Evolutionary conservation across 2,329 filamentous ascomycete species (phyloP).

Genomic region (Hypomyces rosellus): DNA sequence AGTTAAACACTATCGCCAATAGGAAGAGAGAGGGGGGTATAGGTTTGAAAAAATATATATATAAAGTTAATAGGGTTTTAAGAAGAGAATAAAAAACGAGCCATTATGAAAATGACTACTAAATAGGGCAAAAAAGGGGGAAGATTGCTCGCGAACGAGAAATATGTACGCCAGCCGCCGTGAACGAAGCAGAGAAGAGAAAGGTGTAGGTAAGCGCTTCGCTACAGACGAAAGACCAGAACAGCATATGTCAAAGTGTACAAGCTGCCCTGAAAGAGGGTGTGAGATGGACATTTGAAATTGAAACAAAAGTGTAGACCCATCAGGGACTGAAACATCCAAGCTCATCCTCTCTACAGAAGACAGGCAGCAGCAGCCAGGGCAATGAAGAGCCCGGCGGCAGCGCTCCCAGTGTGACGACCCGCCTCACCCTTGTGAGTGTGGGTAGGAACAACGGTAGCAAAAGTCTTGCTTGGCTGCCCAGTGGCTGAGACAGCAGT

Average conservation of each 20-base stretch:
- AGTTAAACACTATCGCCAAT: no score
- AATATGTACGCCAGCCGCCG: background rate
- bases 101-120: no score
- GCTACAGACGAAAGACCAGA: no score
- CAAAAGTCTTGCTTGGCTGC: conserved; percentile 21
- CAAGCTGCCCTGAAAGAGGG: no score
- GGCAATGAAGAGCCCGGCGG: conserved; percentile 49
- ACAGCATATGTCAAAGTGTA: no score
- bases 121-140: no score
- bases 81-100: background rate
- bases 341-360: conserved; percentile 26
- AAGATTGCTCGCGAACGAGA: no score
- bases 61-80: background rate
- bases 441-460: conserved; percentile 25
- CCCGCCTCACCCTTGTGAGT: conserved; percentile 38
- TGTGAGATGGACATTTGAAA: background rate
- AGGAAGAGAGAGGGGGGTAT: background rate
- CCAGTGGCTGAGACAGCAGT: conserved; percentile 10
- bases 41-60: background rate
- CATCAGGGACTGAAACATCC: background rate
- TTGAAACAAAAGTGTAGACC: background rate
- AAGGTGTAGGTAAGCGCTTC: background rate
- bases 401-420: conserved; percentile 41
- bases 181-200: background rate
- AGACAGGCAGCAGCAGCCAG: conserved; percentile 47